These are phyloP conservation scores for Flaveria linearis DNA, from an alignment of 129 eudicot genomes.

Conservation along the genomic window DNA sequence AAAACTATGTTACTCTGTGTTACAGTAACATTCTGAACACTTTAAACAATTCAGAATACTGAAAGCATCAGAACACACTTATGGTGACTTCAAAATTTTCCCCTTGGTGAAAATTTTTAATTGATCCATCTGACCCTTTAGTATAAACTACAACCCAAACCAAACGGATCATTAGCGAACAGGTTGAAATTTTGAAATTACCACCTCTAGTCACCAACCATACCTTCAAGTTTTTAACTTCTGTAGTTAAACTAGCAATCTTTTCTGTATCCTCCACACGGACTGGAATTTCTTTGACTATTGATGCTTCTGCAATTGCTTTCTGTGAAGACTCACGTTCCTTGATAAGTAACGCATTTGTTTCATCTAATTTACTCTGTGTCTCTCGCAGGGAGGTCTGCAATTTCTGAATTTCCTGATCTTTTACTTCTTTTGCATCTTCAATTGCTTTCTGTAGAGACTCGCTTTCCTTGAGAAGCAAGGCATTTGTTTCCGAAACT, in stretches of 20 bases:
- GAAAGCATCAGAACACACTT: conserved; percentile 19
- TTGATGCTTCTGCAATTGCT: conserved; percentile 74
- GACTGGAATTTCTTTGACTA: conserved; percentile 72
- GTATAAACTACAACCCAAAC: background rate
- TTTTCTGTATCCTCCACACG: conserved; percentile 79
- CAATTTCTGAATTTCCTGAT: conserved; percentile 68
- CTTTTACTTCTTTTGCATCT: conserved; percentile 56
- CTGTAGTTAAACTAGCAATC: conserved; percentile 68
- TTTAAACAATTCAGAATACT: background rate
- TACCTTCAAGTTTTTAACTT: conserved; percentile 85
- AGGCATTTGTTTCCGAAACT: conserved; percentile 62
- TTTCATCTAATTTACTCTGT: conserved; percentile 72
- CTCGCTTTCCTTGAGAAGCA: conserved; percentile 67
- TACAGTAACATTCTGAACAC: background rate
- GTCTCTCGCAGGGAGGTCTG: conserved; percentile 63
- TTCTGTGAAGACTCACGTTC: conserved; percentile 79
- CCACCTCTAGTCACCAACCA: conserved; percentile 18
- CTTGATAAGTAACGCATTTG: conserved; percentile 56
- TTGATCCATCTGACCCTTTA: conserved; percentile 2
- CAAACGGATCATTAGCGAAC: background rate
- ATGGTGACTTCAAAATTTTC: background rate
- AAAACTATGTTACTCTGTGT: background rate
- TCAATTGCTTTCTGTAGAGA: conserved; percentile 71
- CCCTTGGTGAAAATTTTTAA: background rate
- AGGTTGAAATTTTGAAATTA: conserved; percentile 4